Evolutionary conservation across 345 rosid species (phyloP).

Genomic region (Salix suchowensis): DNA sequence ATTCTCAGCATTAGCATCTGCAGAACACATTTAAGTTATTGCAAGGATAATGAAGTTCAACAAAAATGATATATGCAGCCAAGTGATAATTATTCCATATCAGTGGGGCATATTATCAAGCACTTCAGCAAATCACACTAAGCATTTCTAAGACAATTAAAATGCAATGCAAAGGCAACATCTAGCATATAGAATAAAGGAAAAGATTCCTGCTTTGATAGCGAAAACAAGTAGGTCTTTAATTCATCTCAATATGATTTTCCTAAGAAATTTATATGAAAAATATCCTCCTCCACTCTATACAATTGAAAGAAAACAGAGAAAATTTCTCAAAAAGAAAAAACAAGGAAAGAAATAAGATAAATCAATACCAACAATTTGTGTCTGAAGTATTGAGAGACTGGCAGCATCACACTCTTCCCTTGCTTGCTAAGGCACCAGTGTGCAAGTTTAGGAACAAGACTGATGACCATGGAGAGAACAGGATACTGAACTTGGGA

Average conservation of each 20-base stretch:
- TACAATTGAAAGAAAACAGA: not conserved
- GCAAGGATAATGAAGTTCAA: not conserved
- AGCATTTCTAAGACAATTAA: not conserved
- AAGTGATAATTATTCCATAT: not conserved
- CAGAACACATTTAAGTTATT: conserved; percentile 12
- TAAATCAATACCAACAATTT: conserved; percentile 63
- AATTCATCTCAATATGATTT: not conserved
- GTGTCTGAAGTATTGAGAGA: conserved; percentile 64
- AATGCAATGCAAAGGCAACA: not conserved
- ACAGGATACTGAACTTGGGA: conserved; percentile 30
- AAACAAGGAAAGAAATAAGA: not conserved
- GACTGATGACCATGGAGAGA: conserved; percentile 30
- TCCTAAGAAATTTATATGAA: not conserved
- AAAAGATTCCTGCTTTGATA: not conserved
- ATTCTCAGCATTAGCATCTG: conserved; percentile 84
- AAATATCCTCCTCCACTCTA: not conserved
- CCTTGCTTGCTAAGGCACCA: conserved; percentile 58
- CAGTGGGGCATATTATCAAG: not conserved
- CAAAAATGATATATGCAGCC: not conserved
- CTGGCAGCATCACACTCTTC: conserved; percentile 19
- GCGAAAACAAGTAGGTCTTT: not conserved
- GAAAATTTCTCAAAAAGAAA: no score
- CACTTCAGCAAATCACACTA: not conserved
- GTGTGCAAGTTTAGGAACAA: conserved; percentile 54
- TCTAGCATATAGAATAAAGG: not conserved